Conservation (phyloP, 306 rosid genomes). For the Rubus idaeus region DNA sequence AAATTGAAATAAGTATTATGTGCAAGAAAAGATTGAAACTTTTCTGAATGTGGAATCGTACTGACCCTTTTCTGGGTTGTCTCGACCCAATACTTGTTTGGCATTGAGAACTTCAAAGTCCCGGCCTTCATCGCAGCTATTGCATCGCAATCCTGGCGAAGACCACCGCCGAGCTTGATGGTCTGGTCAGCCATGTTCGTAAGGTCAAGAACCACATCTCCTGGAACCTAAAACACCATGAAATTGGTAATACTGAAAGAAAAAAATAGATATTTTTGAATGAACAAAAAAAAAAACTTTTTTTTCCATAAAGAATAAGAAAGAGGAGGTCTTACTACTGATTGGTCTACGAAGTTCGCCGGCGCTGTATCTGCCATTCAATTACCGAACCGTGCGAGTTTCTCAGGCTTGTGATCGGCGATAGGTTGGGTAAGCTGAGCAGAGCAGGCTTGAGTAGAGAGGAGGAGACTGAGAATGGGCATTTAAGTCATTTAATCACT, state of each 20-base stretch:
- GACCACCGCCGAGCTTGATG: constrained; percentile 89
- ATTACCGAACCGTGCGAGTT: too few species aligned
- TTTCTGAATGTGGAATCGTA: neutral
- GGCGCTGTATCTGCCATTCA: constrained; percentile 48
- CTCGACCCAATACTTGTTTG: constrained; percentile 93
- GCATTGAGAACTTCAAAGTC: constrained; percentile 67
- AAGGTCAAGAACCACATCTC: constrained; percentile 85
- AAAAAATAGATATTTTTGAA: neutral
- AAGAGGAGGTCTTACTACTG: constrained; percentile 47
- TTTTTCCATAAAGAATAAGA: neutral
- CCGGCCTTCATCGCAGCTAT: constrained; percentile 82
- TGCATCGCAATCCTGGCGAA: constrained; percentile 77
- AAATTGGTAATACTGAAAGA: neutral
- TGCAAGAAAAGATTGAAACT: neutral
- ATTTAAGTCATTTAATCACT: neutral
- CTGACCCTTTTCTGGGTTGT: constrained; percentile 82
- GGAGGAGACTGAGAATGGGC: neutral
- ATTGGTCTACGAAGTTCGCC: constrained; percentile 41
- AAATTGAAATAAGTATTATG: neutral
- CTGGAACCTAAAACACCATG: constrained; percentile 59
- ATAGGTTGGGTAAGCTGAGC: neutral
- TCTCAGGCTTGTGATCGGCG: neutral
- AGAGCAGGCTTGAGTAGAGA: neutral
- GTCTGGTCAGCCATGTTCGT: constrained; percentile 77
- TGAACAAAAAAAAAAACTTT: neutral